A percentile compares a stretch with the other conserved stretches of the same genome.
Conservation (phyloP, 2,329 filamentous ascomycete species). For the Celoporthe dispersa region DNA sequence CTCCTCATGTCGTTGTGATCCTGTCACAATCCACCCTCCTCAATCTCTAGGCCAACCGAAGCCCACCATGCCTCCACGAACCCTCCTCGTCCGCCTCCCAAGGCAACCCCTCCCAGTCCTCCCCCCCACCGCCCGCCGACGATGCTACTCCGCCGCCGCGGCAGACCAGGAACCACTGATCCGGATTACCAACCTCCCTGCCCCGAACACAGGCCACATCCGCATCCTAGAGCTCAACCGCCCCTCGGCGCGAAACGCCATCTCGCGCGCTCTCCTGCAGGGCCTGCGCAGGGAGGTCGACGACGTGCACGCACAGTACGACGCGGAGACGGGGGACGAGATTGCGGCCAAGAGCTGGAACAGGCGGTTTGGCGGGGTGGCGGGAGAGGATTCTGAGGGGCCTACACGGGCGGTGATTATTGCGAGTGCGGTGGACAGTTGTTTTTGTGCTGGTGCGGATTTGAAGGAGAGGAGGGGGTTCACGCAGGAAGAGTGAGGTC, state of each 20-base stretch:
- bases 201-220: conserved; percentile 81
- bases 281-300: conserved; percentile 75
- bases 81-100: conserved; percentile 15
- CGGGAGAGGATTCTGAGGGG: conserved; percentile 50
- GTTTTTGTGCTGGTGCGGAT: conserved; percentile 94
- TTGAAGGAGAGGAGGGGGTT: conserved; percentile 85
- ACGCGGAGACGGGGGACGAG: conserved; percentile 56
- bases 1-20: neutral
- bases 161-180: conserved; percentile 57
- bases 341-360: conserved; percentile 41
- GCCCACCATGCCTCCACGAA: conserved; percentile 19
- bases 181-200: conserved; percentile 74
- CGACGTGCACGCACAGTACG: conserved; percentile 68
- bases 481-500: conserved; percentile 74
- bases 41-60: neutral
- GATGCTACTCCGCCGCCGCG: conserved; percentile 46
- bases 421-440: conserved; percentile 81
- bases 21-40: neutral
- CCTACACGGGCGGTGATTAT: conserved; percentile 81
- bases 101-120: neutral
- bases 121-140: conserved; percentile 29
- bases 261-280: conserved; percentile 77
- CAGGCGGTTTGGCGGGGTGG: conserved; percentile 50
- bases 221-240: conserved; percentile 87
- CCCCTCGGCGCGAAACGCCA: conserved; percentile 84